Evolutionary conservation across 805 yeast species (phyloP), one percentile per base, ranked within the genome.

Genomic region (Cyberlindnera americana): DNA sequence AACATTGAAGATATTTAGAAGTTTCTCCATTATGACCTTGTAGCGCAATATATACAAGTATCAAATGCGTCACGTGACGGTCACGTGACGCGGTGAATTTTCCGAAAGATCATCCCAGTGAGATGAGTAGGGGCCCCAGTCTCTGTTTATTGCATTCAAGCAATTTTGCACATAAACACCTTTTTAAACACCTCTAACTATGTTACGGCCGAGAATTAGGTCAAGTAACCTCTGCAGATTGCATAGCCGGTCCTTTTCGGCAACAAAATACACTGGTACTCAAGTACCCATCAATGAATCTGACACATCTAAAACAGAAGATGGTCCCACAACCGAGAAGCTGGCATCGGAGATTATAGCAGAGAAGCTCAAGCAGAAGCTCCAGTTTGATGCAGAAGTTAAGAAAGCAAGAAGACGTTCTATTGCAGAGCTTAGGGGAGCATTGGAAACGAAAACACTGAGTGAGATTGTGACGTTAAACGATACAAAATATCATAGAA

Each of bases 351-450:
- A 21, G 26, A 31, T 14, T 3, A n/a, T 31, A 13, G 25, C 34
- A 4, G 14, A 31, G 13, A 10, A 31, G 19, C 19, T 31, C 9
- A 10, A 10, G 11, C n/a, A 27, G 25, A 19, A 11, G 11, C 24
- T 19, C 5, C 17, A 19, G 16, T 31, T 24, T 10, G 30, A 35
- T 19, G 21, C 32, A 9, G 43, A 43, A 5, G 33, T 33, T 6
- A 19, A 25, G 18, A 35, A 19, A 12, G 37, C 32, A 10, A 46
- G 52, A 30, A 41, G 46, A 29, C 39, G 33, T 17, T 48, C 46
- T 9, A 37, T 47, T 13, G 43, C 44, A 4, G 55, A 48, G 26
- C 35, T 50, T 5, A 37, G 46, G 13, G 55, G 55, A 13, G 29
- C 40, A 5, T 27, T 41, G 4, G 15, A 17, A 10, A 24, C 45